These are phyloP conservation scores for Neofusicoccum sp. DNA, from an alignment of 2,329 filamentous ascomycete genomes.

Conservation along the genomic window DNA sequence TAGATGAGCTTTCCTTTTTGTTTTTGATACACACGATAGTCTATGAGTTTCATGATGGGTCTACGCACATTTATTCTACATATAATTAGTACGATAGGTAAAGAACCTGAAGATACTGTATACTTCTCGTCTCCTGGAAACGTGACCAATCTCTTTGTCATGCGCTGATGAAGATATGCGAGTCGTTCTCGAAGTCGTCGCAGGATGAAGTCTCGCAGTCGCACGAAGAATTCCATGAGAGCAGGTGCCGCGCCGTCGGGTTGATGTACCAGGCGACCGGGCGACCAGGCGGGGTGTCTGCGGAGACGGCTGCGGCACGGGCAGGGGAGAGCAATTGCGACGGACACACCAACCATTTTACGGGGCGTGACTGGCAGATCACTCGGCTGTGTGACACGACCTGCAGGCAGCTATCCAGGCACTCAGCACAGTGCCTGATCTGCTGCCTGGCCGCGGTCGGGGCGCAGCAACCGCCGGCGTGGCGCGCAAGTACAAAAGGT, in stretches of 20 bases:
- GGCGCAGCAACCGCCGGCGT: neutral
- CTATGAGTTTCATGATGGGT: neutral
- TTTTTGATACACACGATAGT: neutral
- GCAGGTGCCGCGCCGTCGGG: neutral
- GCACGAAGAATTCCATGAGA: neutral
- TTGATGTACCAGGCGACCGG: neutral
- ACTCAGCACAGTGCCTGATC: neutral
- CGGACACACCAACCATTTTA: conserved; percentile 10
- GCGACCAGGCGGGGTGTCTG: neutral
- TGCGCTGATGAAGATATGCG: neutral
- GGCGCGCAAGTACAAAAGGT: neutral
- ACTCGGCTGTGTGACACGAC: conserved; percentile 9
- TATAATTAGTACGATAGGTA: neutral
- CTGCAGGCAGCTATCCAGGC: conserved; percentile 2
- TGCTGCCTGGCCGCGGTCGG: neutral
- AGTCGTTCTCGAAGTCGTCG: neutral
- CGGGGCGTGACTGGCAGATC: neutral
- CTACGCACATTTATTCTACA: neutral
- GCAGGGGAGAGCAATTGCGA: neutral
- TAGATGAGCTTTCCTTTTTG: neutral
- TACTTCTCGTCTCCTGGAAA: too few relatives aligned
- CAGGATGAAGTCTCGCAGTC: neutral
- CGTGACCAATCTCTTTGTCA: neutral
- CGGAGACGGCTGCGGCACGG: neutral
- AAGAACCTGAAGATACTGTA: neutral